Evolutionary conservation across 2,329 filamentous ascomycete species (phyloP).

Genomic region (Aspergillus hiratsukae): DNA sequence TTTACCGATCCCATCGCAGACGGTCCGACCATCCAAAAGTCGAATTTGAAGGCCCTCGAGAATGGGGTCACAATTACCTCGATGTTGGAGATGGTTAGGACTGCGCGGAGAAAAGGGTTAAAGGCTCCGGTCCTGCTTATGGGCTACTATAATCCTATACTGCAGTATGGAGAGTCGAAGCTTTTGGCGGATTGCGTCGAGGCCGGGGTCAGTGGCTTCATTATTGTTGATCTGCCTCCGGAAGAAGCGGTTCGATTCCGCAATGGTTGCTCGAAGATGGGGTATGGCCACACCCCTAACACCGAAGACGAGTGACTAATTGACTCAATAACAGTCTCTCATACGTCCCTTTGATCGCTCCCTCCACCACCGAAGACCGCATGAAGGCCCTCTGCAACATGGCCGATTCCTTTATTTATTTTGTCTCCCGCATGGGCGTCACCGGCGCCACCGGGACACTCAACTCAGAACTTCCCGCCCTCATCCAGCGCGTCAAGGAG

Average conservation of each 20-base stretch:
- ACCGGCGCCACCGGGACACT: slow-evolving; percentile 82
- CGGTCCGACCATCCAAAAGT: slow-evolving; percentile 87
- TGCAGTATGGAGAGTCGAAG: slow-evolving; percentile 84
- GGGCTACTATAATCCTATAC: slow-evolving; percentile 95
- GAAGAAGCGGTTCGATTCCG: slow-evolving; percentile 94
- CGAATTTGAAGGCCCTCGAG: slow-evolving; percentile 78
- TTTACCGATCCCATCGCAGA: slow-evolving; percentile 97
- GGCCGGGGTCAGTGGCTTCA: slow-evolving; percentile 90
- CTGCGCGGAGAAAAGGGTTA: slow-evolving; percentile 70
- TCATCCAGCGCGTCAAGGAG: slow-evolving; percentile 76
- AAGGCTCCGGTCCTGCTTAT: slow-evolving; percentile 81
- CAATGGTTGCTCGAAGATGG: slow-evolving; percentile 72
- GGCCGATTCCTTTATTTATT: slow-evolving; percentile 95
- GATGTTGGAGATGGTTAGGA: slow-evolving; percentile 75
- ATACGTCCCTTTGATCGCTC: slow-evolving; percentile 89
- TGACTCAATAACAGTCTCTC: slow-evolving; percentile 58
- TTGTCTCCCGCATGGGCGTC: slow-evolving; percentile 91
- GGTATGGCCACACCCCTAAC: slow-evolving; percentile 45
- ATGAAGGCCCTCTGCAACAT: slow-evolving; percentile 92
- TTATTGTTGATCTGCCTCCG: slow-evolving; percentile 90
- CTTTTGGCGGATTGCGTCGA: slow-evolving; percentile 75
- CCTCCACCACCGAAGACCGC: slow-evolving; percentile 78
- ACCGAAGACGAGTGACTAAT: neutral
- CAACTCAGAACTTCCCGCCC: slow-evolving; percentile 69
- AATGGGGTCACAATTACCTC: slow-evolving; percentile 79